These are phyloP conservation scores for Tilletiopsis washingtonensis DNA, from an alignment of 1,284 basidiomycete species.

Conservation along the genomic window DNA sequence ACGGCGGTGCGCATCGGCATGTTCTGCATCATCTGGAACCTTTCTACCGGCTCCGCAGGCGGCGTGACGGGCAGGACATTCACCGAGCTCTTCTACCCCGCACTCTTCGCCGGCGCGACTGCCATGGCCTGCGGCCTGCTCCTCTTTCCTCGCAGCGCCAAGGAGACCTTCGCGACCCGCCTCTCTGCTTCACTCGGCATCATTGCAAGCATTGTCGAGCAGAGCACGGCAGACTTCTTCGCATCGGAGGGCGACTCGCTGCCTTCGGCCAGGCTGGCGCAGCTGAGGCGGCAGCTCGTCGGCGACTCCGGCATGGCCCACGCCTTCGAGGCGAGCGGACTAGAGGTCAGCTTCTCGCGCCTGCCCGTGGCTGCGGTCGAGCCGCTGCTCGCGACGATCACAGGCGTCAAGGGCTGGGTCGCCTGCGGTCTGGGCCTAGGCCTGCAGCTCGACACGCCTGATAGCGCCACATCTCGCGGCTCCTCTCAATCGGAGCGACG, in stretches of 20 bases:
- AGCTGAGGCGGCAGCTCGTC: too few relatives aligned
- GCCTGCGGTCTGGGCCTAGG: constrained; percentile 25
- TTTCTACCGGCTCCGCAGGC: constrained; percentile 16
- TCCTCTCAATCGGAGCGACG: too few relatives aligned
- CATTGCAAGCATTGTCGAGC: constrained; percentile 13
- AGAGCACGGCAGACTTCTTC: constrained; percentile 20
- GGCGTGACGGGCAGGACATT: constrained; percentile 20
- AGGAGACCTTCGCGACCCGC: constrained; percentile 11
- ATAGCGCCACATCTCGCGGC: background rate
- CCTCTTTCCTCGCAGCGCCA: constrained; percentile 24
- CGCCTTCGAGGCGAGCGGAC: too few relatives aligned
- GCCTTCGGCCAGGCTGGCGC: too few relatives aligned
- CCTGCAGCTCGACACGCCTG: background rate
- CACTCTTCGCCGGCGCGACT: constrained; percentile 21
- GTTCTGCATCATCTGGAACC: constrained; percentile 25
- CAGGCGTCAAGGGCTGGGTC: constrained; percentile 24
- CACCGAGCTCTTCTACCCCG: constrained; percentile 25
- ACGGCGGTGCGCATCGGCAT: constrained; percentile 19
- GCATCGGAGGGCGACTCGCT: background rate
- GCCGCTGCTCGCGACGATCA: constrained; percentile 12
- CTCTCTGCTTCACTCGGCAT: constrained; percentile 11
- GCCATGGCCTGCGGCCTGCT: constrained; percentile 18
- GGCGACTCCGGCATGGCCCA: constrained; percentile 21
- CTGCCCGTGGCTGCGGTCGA: constrained; percentile 16
- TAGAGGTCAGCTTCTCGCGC: constrained; percentile 22